phyloP scores from a whole-genome alignment of 306 rosid species.

The Inga leiocalycina region DNA sequence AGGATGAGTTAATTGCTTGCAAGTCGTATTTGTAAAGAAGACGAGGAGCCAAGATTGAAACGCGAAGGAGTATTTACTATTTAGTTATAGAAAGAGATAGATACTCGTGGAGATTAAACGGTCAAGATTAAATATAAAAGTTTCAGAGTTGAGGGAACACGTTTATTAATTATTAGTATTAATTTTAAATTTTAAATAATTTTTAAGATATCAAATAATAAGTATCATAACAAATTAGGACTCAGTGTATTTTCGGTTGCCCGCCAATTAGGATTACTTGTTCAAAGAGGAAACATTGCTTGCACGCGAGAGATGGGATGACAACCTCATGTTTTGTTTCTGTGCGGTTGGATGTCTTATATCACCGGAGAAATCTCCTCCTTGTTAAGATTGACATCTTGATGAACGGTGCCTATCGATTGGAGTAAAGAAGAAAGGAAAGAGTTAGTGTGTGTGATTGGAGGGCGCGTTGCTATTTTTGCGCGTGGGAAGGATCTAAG shows the following conservation, averaged over 20 bases:
- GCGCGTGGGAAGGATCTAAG: not conserved
- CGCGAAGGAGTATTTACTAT: not conserved
- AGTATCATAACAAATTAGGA: not conserved
- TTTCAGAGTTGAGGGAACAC: not conserved
- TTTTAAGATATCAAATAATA: not conserved
- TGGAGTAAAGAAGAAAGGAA: not conserved
- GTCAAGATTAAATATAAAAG: not conserved
- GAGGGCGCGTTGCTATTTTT: not conserved
- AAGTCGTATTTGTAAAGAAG: not conserved
- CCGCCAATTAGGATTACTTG: not conserved
- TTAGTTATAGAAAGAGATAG: not conserved
- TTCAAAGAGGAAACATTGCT: not conserved
- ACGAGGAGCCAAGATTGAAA: not conserved
- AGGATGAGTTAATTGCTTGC: not conserved
- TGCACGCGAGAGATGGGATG: not conserved
- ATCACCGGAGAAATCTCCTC: not conserved
- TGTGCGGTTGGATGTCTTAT: not conserved
- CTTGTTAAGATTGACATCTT: no score
- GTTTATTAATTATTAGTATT: not conserved
- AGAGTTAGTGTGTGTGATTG: not conserved
- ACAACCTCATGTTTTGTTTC: not conserved
- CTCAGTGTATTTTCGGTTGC: not conserved
- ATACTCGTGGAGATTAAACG: not conserved
- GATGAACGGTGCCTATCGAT: slow-evolving; percentile 9
- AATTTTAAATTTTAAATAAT: not conserved